Conservation (phyloP, 495 filamentous ascomycete species). For the Letharia lupina region DNA sequence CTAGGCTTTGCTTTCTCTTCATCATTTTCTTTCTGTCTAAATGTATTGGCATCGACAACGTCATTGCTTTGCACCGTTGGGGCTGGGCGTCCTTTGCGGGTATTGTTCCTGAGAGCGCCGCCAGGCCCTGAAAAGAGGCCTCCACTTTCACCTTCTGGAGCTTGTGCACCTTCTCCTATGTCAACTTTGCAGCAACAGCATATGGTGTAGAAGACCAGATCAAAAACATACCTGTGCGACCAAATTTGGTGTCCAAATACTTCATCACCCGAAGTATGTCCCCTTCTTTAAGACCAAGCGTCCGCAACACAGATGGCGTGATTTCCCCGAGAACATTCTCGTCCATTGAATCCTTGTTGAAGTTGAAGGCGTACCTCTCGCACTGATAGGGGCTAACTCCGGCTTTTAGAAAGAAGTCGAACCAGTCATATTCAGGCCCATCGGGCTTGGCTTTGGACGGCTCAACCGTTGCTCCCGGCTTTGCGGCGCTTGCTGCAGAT, state of each 20-base stretch:
- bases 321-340: slow-evolving; percentile 85
- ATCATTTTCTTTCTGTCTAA: slow-evolving; percentile 51
- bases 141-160: slow-evolving; percentile 41
- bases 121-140: slow-evolving; percentile 89
- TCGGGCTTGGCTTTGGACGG: slow-evolving; percentile 29
- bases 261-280: slow-evolving; percentile 95
- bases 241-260: slow-evolving; percentile 72
- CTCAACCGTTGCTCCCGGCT: slow-evolving; percentile 49
- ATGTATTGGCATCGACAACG: slow-evolving; percentile 77
- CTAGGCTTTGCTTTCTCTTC: slow-evolving; percentile 37
- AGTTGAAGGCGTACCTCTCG: slow-evolving; percentile 85
- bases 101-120: slow-evolving; percentile 83
- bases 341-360: slow-evolving; percentile 87
- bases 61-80: slow-evolving; percentile 77
- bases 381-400: slow-evolving; percentile 87
- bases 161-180: slow-evolving; percentile 4
- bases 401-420: slow-evolving; percentile 91
- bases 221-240: slow-evolving; percentile 47
- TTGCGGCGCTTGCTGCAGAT: slow-evolving; percentile 28
- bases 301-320: slow-evolving; percentile 68
- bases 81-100: slow-evolving; percentile 81
- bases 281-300: slow-evolving; percentile 84
- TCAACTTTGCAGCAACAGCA: slow-evolving; percentile 1
- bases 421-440: slow-evolving; percentile 88
- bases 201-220: slow-evolving; percentile 18